Evolutionary conservation across 306 rosid species (phyloP).

Genomic region (Mimosa bimucronata): DNA sequence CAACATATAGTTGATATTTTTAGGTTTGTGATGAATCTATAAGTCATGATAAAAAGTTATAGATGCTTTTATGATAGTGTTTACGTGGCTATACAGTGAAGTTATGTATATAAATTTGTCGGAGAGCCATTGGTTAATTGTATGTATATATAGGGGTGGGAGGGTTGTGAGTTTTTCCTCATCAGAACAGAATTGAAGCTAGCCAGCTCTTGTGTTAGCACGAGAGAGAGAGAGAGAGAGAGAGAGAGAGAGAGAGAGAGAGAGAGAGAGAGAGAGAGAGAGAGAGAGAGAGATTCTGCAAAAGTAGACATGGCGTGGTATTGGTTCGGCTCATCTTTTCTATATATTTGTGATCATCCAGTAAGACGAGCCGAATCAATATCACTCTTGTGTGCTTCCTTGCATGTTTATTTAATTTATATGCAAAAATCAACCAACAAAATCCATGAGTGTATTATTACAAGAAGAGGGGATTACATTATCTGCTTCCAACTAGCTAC

Average conservation of each 20-base stretch:
- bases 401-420: slow-evolving; percentile 29
- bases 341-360: background rate
- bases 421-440: background rate
- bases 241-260: background rate
- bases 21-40: slow-evolving; percentile 22
- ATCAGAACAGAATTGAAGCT: slow-evolving; percentile 9
- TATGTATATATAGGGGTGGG: background rate
- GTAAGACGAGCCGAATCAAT: slow-evolving; percentile 73
- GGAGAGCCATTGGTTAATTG: background rate
- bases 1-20: slow-evolving; percentile 38
- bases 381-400: slow-evolving; percentile 74
- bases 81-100: background rate
- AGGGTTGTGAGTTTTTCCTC: background rate
- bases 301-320: slow-evolving; percentile 69
- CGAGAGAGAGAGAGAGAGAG: background rate
- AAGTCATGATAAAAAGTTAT: slow-evolving; percentile 44
- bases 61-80: slow-evolving; percentile 30
- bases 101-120: background rate
- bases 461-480: background rate
- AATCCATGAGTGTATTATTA: background rate
- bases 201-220: background rate
- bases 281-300: slow-evolving; percentile 39
- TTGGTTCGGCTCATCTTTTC: slow-evolving; percentile 59
- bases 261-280: background rate
- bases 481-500: background rate